A percentile compares a stretch with the other conserved stretches of the same genome.
Conservation (phyloP, 2,329 filamentous ascomycete genomes). For the Penicillium sp. region DNA sequence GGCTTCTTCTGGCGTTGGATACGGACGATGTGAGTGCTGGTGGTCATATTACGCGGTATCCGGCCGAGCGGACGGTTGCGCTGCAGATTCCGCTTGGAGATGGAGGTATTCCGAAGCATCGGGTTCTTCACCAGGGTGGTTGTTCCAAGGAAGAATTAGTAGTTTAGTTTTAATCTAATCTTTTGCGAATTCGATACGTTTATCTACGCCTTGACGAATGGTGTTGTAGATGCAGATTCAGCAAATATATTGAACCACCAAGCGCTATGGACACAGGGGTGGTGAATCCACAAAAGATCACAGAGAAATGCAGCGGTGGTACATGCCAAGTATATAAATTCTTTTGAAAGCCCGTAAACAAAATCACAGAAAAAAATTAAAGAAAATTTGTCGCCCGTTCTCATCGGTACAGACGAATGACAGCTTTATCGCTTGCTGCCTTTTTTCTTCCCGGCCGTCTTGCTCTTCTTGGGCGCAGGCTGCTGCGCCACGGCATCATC, state of each 20-base stretch:
- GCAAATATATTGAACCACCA: not conserved
- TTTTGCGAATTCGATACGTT: no score
- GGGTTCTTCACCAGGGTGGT: slow-evolving; percentile 39
- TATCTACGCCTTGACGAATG: no score
- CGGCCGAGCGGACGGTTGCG: slow-evolving; percentile 10
- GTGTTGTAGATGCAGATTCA: no score
- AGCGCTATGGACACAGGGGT: slow-evolving; percentile 5
- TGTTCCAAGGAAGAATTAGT: slow-evolving; percentile 28
- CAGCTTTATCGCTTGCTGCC: slow-evolving; percentile 28
- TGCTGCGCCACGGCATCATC: slow-evolving; percentile 27
- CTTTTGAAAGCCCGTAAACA: slow-evolving; percentile 11
- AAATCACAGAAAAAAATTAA: slow-evolving; percentile 10
- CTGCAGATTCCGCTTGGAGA: slow-evolving; percentile 15
- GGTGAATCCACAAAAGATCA: slow-evolving; percentile 1
- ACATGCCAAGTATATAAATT: slow-evolving; percentile 16
- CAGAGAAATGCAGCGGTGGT: slow-evolving; percentile 13
- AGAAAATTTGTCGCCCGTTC: slow-evolving; percentile 12
- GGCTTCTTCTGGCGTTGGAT: slow-evolving; percentile 42
- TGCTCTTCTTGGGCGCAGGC: slow-evolving; percentile 35
- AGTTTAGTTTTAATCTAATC: not conserved
- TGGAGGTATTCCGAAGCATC: slow-evolving; percentile 35
- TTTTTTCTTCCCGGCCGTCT: slow-evolving; percentile 31
- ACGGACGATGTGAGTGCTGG: slow-evolving; percentile 36
- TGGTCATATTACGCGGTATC: slow-evolving; percentile 43
- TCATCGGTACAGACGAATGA: slow-evolving; percentile 12